A percentile compares a stretch with the other conserved stretches of the same genome.
Conservation (phyloP, 2,329 filamentous ascomycete species). For the Cladosporium sp. region DNA sequence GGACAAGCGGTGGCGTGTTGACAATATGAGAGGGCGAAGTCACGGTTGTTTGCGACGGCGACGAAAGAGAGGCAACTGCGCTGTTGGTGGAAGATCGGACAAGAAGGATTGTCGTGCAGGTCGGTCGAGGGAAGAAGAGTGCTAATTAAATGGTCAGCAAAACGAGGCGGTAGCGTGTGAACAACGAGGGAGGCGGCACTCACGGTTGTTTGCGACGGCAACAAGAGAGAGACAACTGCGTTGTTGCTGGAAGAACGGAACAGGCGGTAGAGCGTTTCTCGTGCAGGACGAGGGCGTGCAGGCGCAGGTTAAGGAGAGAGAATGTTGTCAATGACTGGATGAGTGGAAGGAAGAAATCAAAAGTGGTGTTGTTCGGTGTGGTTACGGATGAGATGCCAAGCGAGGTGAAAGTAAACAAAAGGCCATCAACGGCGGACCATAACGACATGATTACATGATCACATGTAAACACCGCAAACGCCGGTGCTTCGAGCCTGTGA, state of each 20-base stretch:
- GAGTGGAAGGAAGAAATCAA: neutral
- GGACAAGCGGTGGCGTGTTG: no score
- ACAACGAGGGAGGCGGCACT: neutral
- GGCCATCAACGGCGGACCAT: neutral
- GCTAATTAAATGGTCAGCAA: neutral
- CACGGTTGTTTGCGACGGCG: neutral
- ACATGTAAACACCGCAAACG: neutral
- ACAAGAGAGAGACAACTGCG: neutral
- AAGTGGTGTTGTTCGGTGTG: neutral
- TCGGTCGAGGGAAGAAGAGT: neutral
- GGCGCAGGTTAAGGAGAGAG: neutral
- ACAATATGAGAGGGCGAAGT: neutral
- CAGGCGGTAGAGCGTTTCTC: neutral
- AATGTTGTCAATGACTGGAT: neutral
- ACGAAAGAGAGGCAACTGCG: neutral
- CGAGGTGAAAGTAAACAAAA: neutral
- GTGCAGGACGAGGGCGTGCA: neutral
- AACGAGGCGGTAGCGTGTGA: neutral
- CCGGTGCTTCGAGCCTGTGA: neutral
- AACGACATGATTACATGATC: neutral
- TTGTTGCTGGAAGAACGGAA: neutral
- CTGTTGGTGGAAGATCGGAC: neutral
- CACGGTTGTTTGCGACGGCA: neutral
- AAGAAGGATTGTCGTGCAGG: no score
- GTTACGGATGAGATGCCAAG: neutral